These are phyloP conservation scores for Coffea eugenioides DNA, from an alignment of 257 asterid species.

Conservation along the genomic window DNA sequence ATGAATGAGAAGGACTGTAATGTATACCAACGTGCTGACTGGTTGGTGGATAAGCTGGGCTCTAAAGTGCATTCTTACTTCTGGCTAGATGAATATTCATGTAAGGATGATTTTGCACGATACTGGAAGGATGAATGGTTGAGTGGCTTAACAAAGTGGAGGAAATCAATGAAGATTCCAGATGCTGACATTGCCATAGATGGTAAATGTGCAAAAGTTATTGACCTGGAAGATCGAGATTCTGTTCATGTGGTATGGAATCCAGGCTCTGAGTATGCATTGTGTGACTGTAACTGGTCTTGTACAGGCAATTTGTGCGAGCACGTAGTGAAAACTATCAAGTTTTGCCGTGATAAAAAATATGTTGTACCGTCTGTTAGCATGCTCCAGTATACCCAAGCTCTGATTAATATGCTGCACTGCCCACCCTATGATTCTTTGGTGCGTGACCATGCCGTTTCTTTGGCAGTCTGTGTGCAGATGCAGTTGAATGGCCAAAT, in stretches of 20 bases:
- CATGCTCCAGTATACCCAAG: conserved; percentile 70
- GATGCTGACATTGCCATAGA: conserved; percentile 64
- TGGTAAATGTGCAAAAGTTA: conserved; percentile 55
- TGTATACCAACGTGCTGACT: conserved; percentile 73
- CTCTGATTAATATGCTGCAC: conserved; percentile 60
- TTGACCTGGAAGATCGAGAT: conserved; percentile 42
- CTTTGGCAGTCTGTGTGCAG: conserved; percentile 70
- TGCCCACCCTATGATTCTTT: conserved; percentile 70
- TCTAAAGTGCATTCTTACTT: conserved; percentile 85
- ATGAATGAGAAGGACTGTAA: conserved; percentile 60
- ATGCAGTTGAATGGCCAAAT: conserved; percentile 56
- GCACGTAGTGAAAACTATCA: conserved; percentile 66
- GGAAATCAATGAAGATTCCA: conserved; percentile 60
- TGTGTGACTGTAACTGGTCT: conserved; percentile 85
- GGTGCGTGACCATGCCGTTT: conserved; percentile 79
- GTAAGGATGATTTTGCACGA: conserved; percentile 76
- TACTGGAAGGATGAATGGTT: conserved; percentile 86
- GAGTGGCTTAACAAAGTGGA: conserved; percentile 87
- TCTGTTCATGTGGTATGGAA: conserved; percentile 45
- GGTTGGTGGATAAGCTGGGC: conserved; percentile 81
- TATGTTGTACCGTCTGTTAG: conserved; percentile 49
- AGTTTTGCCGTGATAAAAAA: conserved; percentile 59
- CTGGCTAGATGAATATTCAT: conserved; percentile 91
- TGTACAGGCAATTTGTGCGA: conserved; percentile 79
- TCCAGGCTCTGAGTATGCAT: conserved; percentile 85